phyloP scores from a whole-genome alignment of 805 yeast species.

The Wickerhamomyces pijperi region DNA sequence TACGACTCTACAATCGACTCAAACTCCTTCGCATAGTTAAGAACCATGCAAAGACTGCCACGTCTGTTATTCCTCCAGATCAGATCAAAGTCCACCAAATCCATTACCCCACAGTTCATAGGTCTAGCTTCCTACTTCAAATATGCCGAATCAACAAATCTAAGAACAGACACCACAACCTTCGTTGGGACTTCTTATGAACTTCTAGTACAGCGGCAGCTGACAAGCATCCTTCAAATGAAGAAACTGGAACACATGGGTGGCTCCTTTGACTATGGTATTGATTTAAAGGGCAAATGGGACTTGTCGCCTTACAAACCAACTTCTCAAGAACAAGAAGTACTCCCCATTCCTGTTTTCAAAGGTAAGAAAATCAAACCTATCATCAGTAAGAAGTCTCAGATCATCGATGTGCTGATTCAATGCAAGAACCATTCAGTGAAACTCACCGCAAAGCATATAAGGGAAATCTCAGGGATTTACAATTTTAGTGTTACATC shows the following conservation, averaged over 20 bases:
- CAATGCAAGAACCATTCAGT: slow-evolving; percentile 16
- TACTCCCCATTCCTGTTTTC: slow-evolving; percentile 1
- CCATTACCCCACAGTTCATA: not conserved
- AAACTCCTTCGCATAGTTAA: too few relatives aligned
- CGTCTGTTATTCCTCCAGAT: too few relatives aligned
- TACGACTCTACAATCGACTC: too few relatives aligned
- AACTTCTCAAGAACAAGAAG: not conserved
- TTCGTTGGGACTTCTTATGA: slow-evolving; percentile 18
- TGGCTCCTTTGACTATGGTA: slow-evolving; percentile 18
- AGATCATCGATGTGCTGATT: slow-evolving; percentile 11
- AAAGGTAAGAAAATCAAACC: slow-evolving; percentile 8
- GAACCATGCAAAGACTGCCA: too few relatives aligned
- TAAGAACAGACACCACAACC: slow-evolving; percentile 12
- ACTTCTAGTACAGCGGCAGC: slow-evolving; percentile 8
- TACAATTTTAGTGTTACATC: slow-evolving; percentile 11
- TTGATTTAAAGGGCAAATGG: slow-evolving; percentile 16
- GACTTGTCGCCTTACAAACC: slow-evolving; percentile 2
- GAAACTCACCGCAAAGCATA: slow-evolving; percentile 17
- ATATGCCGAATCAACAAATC: slow-evolving; percentile 10
- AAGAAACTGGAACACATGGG: slow-evolving; percentile 10
- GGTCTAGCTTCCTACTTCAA: slow-evolving; percentile 6
- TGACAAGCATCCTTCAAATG: slow-evolving; percentile 4
- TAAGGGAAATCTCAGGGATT: slow-evolving; percentile 16
- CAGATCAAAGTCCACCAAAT: not conserved
- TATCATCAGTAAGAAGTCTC: slow-evolving; percentile 1